Evolutionary conservation across 176 grass and related monocot genomes (phyloP), one percentile per base, ranked within the genome.

Genomic region (Aegilops tauschii): DNA sequence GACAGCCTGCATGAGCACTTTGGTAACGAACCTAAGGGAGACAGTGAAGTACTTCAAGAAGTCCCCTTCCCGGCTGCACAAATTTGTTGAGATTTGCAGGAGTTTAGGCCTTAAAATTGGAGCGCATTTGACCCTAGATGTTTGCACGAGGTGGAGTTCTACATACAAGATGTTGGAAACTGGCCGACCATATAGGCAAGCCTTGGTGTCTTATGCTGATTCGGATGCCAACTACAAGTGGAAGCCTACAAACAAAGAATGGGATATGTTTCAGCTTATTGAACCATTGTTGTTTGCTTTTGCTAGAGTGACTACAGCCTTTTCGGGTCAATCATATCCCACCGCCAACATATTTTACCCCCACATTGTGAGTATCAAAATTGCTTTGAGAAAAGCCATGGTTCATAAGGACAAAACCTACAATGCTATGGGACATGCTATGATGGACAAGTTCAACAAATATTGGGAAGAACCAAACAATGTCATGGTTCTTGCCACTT

Each of bases 401-500:
- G 30, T 5, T 32, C 52, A 50, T 58, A 56, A 8, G 34, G 34
- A 35, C 34, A 35, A 35, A 35, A 35, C 34, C 34, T 35, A 35
- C 34, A 35, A 35, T 35, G 58, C 4, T 1, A 77, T 77, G 74
- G 74, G 28, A 32, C 1, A 5, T 18, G 29, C 74, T 58, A 58
- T 35, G 39, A 45, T 73, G 70, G 36, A 37, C 36, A 37, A 37
- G 36, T 37, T 37, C 4, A 37, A 37, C 6, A 37, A 8, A 37
- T 37, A 20, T 73, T 45, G 37, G 40, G 16, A 58, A 32, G 28
- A 58, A 77, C 35, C 58, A 3, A 61, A 61, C 58, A 61, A 61
- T 61, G 59, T 65, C 3, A 80, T 80, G 78, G 59, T 80, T 8
- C 59, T 80, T 80, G 59, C 78, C 17, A 80, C 61, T 8, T 9